phyloP scores from a whole-genome alignment of 1,139 yeast genomes.

The Magnusiomyces paraingens region DNA sequence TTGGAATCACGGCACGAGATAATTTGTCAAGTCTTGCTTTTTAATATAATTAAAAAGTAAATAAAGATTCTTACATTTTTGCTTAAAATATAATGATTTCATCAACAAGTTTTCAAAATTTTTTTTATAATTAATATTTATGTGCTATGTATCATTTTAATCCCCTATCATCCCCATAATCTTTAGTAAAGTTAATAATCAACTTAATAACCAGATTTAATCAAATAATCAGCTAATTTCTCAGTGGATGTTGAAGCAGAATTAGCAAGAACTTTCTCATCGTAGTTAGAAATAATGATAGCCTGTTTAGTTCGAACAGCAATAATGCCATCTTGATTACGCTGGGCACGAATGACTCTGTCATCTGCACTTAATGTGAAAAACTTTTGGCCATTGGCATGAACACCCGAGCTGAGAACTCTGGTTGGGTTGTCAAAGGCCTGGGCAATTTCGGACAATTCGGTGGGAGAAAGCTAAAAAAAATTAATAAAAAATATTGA shows the following conservation, averaged over 20 bases:
- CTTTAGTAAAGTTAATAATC: constrained; percentile 8
- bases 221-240: constrained; percentile 89
- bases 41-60: too few species aligned
- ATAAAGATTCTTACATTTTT: too few species aligned
- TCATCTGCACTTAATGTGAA: constrained; percentile 86
- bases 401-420: constrained; percentile 81
- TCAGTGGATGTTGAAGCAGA: constrained; percentile 94
- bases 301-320: constrained; percentile 94
- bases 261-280: constrained; percentile 79
- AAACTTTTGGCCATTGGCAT: constrained; percentile 78
- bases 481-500: not conserved
- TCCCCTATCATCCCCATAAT: not conserved
- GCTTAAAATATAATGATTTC: not conserved
- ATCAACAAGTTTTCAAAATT: too few species aligned
- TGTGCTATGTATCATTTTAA: too few species aligned
- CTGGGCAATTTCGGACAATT: constrained; percentile 63
- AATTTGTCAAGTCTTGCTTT: too few species aligned
- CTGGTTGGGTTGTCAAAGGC: constrained; percentile 77
- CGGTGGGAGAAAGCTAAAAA: constrained; percentile 43
- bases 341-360: constrained; percentile 91
- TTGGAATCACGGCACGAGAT: too few species aligned
- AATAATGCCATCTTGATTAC: constrained; percentile 76
- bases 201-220: constrained; percentile 67
- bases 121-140: not conserved
- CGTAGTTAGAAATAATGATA: constrained; percentile 83